Evolutionary conservation across 768 basidiomycete genomes (phyloP).

Genomic region (Termitomyces sp.): DNA sequence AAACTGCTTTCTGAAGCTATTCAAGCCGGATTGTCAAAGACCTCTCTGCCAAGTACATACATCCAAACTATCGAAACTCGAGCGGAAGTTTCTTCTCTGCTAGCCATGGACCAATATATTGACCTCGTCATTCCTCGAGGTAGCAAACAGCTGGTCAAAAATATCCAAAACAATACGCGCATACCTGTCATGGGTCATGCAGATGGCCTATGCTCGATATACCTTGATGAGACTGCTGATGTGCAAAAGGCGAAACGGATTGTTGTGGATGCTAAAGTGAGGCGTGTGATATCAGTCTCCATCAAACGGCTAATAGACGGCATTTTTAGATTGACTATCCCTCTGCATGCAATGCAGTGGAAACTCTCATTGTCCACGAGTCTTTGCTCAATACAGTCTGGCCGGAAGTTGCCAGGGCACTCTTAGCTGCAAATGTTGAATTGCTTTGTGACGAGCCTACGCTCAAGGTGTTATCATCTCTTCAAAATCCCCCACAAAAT

Average conservation of each 20-base stretch:
- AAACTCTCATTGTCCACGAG: constrained; percentile 84
- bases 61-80: constrained; percentile 92
- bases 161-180: constrained; percentile 83
- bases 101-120: constrained; percentile 86
- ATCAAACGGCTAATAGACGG: neutral
- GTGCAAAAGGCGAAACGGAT: constrained; percentile 76
- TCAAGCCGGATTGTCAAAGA: constrained; percentile 66
- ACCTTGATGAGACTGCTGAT: constrained; percentile 80
- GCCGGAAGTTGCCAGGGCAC: constrained; percentile 71
- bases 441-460: constrained; percentile 76
- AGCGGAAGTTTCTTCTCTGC: constrained; percentile 82
- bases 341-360: constrained; percentile 91
- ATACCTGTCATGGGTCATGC: constrained; percentile 99
- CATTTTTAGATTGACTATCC: constrained; percentile 80
- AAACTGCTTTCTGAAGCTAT: constrained; percentile 76
- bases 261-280: constrained; percentile 87
- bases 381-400: constrained; percentile 69
- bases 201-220: constrained; percentile 90
- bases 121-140: constrained; percentile 97
- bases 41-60: constrained; percentile 71
- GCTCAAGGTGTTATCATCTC: constrained; percentile 45
- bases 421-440: constrained; percentile 64
- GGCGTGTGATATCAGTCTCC: constrained; percentile 5
- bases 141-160: constrained; percentile 83
- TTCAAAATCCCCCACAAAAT: constrained; percentile 31